Conservation (phyloP, 352 stramenopile species). For the Phytophthora ramorum region DNA sequence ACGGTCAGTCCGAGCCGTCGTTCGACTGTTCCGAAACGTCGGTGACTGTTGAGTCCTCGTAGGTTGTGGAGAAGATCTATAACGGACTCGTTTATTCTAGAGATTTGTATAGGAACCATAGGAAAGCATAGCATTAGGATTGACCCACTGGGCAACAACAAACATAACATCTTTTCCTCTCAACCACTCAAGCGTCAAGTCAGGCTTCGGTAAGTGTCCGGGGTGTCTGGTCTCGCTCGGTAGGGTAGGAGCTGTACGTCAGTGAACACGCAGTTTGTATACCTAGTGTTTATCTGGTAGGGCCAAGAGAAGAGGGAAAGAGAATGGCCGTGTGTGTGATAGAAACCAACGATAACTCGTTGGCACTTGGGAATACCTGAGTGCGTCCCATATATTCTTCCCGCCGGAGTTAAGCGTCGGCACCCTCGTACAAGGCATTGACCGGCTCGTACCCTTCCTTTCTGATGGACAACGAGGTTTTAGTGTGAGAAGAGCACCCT, state of each 20-base stretch:
- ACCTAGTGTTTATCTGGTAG: neutral
- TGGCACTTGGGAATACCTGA: no score
- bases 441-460: neutral
- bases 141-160: neutral
- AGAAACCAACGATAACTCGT: no score
- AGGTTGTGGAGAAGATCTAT: no score
- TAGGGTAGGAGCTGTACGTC: neutral
- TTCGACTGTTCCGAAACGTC: no score
- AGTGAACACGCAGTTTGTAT: neutral
- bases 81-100: no score
- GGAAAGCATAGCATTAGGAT: no score
- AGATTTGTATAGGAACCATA: no score
- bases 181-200: conserved; percentile 2
- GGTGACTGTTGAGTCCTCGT: no score
- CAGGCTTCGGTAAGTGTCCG: conserved; percentile 8
- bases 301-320: neutral
- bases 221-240: neutral
- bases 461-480: no score
- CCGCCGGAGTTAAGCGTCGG: neutral
- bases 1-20: no score
- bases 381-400: no score
- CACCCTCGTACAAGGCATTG: neutral
- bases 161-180: neutral
- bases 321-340: neutral
- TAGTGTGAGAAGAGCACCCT: no score